phyloP scores from a whole-genome alignment of 768 basidiomycete genomes.

The Auricularia heimuer region DNA sequence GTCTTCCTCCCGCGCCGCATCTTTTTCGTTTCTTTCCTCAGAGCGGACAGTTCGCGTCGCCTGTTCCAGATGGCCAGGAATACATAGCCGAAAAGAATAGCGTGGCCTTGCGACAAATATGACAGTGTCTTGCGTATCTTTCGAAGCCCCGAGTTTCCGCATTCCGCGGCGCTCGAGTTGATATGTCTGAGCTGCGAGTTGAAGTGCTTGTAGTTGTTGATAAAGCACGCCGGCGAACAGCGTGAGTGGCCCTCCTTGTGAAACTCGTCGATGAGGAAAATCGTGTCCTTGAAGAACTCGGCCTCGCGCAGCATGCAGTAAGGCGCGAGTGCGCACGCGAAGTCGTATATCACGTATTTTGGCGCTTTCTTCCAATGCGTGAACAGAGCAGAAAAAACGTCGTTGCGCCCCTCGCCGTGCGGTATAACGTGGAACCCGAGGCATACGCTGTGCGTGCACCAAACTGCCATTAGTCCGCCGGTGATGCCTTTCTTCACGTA shows the following conservation, averaged over 20 bases:
- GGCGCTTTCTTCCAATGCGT: slow-evolving; percentile 24
- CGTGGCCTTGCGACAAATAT: slow-evolving; percentile 21
- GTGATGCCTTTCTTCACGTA: no score
- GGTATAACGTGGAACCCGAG: slow-evolving; percentile 17
- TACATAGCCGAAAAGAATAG: slow-evolving; percentile 19
- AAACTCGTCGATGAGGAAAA: slow-evolving; percentile 26
- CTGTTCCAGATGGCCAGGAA: slow-evolving; percentile 1
- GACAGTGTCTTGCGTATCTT: slow-evolving; percentile 22
- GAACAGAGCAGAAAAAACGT: slow-evolving; percentile 30
- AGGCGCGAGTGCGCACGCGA: slow-evolving; percentile 23
- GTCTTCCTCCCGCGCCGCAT: no score
- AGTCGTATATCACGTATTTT: slow-evolving; percentile 22
- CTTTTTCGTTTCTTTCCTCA: no score
- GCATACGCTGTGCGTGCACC: no score
- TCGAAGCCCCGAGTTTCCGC: slow-evolving; percentile 22
- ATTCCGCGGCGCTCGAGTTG: slow-evolving; percentile 28
- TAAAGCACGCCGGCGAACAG: slow-evolving; percentile 21
- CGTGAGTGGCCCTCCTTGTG: slow-evolving; percentile 25
- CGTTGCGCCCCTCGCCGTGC: slow-evolving; percentile 25
- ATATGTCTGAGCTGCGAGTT: slow-evolving; percentile 18
- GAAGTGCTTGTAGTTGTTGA: slow-evolving; percentile 18
- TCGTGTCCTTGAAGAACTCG: slow-evolving; percentile 24
- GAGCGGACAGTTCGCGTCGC: no score
- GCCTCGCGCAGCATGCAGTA: slow-evolving; percentile 23
- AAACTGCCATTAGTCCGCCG: no score